Evolutionary conservation across 345 rosid species (phyloP).

Genomic region (Arabidopsis arenosa): DNA sequence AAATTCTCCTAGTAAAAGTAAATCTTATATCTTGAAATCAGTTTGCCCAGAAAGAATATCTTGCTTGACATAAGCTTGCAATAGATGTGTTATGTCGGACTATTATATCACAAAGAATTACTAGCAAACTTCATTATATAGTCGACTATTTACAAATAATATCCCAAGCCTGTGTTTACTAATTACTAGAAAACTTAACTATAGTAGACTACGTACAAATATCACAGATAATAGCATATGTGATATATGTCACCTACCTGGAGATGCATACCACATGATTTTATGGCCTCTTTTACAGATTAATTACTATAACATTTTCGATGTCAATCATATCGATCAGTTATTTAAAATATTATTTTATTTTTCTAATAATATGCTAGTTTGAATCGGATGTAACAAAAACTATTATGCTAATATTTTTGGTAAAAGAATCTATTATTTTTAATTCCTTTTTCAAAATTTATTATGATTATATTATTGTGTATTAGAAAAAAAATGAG

Average conservation of each 20-base stretch:
- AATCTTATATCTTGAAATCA: too few species aligned
- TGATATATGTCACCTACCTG: conserved; percentile 26
- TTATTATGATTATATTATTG: background rate
- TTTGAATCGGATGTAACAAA: too few species aligned
- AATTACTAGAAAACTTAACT: background rate
- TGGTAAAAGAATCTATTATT: background rate
- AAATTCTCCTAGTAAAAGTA: too few species aligned
- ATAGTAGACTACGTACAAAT: background rate
- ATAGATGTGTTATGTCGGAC: too few species aligned
- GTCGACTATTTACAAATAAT: background rate
- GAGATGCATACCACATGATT: conserved; percentile 26
- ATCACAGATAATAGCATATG: background rate
- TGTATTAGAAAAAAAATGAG: background rate
- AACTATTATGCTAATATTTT: background rate
- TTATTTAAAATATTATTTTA: background rate
- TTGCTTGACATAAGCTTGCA: too few species aligned
- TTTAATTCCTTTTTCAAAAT: background rate
- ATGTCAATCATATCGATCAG: background rate
- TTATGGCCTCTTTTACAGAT: background rate
- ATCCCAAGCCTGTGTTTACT: background rate
- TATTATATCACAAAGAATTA: too few species aligned
- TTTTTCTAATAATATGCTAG: too few species aligned
- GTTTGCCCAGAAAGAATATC: too few species aligned
- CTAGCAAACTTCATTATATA: too few species aligned
- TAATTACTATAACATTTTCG: background rate